A percentile compares a stretch with the other conserved stretches of the same genome.
phyloP scores from a whole-genome alignment of 768 basidiomycete genomes.

The Auricularia cornea region DNA sequence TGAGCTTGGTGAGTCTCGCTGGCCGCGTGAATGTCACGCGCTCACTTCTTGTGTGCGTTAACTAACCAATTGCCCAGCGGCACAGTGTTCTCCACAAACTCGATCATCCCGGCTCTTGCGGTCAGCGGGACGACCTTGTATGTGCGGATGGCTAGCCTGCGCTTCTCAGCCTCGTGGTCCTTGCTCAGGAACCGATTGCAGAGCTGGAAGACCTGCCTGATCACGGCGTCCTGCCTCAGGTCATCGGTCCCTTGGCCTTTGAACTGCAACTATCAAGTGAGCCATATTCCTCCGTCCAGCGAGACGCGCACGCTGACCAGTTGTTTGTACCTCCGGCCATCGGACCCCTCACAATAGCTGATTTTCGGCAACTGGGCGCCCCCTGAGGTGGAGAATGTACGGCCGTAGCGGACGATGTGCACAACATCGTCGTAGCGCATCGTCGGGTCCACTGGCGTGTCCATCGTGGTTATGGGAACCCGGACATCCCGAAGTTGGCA shows the following conservation, averaged over 20 bases:
- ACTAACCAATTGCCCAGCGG: slow-evolving; percentile 57
- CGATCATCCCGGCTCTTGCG: slow-evolving; percentile 71
- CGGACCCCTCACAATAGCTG: slow-evolving; percentile 53
- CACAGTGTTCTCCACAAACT: slow-evolving; percentile 78
- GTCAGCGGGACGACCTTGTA: slow-evolving; percentile 89
- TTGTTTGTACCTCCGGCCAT: slow-evolving; percentile 64
- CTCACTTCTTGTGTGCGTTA: slow-evolving; percentile 54
- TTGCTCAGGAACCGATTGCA: slow-evolving; percentile 67
- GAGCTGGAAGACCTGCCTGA: slow-evolving; percentile 94
- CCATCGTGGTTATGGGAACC: slow-evolving; percentile 73
- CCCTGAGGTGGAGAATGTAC: slow-evolving; percentile 54
- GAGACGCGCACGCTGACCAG: too few species aligned
- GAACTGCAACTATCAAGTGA: slow-evolving; percentile 67
- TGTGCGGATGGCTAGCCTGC: slow-evolving; percentile 64
- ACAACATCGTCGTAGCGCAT: slow-evolving; percentile 59
- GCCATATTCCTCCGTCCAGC: too few species aligned
- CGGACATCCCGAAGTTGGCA: slow-evolving; percentile 41
- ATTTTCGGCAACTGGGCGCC: slow-evolving; percentile 84
- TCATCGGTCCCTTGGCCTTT: slow-evolving; percentile 90
- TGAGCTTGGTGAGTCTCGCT: not conserved
- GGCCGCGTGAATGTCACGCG: not conserved
- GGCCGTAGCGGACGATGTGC: slow-evolving; percentile 58
- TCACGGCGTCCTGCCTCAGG: slow-evolving; percentile 92
- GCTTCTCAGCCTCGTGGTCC: slow-evolving; percentile 69
- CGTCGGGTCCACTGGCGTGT: slow-evolving; percentile 61